Evolutionary conservation across 2,329 filamentous ascomycete genomes (phyloP).

Genomic region (Hirsutella rhossiliensis): DNA sequence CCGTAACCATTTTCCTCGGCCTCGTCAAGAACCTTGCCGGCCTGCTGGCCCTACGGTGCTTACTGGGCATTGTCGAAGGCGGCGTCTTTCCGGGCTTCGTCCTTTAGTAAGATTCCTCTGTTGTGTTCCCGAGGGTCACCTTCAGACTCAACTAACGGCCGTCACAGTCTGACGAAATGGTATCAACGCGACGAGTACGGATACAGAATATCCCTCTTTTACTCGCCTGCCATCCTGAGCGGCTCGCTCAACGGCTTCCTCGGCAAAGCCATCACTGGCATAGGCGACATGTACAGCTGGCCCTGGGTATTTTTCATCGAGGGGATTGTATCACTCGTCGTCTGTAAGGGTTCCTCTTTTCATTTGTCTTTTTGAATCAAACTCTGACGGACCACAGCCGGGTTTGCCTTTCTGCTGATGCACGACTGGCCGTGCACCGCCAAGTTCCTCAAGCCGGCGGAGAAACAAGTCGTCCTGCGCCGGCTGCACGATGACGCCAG

Average conservation of each 20-base stretch:
- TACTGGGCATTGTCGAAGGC: constrained; percentile 38
- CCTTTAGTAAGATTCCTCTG: constrained; percentile 29
- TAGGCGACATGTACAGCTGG: constrained; percentile 48
- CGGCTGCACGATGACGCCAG: constrained; percentile 31
- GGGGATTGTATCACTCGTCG: constrained; percentile 34
- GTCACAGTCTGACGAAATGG: constrained; percentile 38
- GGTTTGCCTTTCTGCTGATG: constrained; percentile 37
- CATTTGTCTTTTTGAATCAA: too few relatives aligned
- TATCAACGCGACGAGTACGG: constrained; percentile 49
- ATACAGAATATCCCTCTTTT: constrained; percentile 49
- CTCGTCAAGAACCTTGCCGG: constrained; percentile 35
- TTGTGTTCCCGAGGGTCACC: neutral
- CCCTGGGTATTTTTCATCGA: constrained; percentile 72
- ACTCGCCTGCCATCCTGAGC: constrained; percentile 42
- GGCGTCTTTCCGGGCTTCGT: constrained; percentile 51
- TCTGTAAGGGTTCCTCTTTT: too few relatives aligned
- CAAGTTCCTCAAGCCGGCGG: constrained; percentile 32
- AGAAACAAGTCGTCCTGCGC: constrained; percentile 29
- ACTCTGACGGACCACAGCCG: constrained; percentile 20
- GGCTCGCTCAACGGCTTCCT: constrained; percentile 52
- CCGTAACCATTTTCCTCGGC: constrained; percentile 36
- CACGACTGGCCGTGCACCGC: constrained; percentile 45
- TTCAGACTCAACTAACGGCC: neutral
- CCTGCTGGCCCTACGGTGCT: constrained; percentile 33
- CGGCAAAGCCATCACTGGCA: constrained; percentile 43